Percentiles rank a stretch among this genome's conserved stretches.
Conservation (phyloP, 352 stramenopile species). For the Pythium vanterpoolii region DNA sequence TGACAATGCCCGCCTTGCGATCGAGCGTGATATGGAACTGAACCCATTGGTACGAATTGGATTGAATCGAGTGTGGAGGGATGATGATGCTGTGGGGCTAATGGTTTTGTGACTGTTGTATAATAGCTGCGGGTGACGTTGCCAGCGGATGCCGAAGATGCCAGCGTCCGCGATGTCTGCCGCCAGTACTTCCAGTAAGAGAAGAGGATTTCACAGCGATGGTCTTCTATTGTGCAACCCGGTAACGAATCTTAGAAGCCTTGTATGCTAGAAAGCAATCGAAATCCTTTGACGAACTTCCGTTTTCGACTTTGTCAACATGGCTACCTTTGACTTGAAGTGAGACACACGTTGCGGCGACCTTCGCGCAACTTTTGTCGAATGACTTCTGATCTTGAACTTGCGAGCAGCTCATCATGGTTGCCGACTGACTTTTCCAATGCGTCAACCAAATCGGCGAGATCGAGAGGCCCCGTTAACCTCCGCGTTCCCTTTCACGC, state of each 20-base stretch:
- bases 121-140: constrained; percentile 53
- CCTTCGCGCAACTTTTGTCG: background rate
- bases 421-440: background rate
- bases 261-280: no score
- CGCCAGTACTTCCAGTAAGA: constrained; percentile 33
- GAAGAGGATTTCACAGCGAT: no score
- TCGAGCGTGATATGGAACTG: constrained; percentile 78
- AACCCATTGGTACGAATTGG: constrained; percentile 54
- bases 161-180: constrained; percentile 40
- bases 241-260: no score
- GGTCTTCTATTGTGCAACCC: no score
- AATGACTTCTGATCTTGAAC: background rate
- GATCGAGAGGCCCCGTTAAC: no score
- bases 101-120: constrained; percentile 18
- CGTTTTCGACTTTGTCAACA: background rate
- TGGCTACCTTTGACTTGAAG: background rate
- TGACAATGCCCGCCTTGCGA: constrained; percentile 79
- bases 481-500: no score
- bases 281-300: no score
- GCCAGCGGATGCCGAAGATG: constrained; percentile 41
- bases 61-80: background rate
- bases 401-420: background rate
- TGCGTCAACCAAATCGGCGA: background rate
- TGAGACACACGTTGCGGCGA: background rate
- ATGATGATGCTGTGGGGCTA: background rate